Evolutionary conservation across 257 asterid species (phyloP), one percentile per base, ranked within the genome.

Genomic region (Solanum megistacrolobum): DNA sequence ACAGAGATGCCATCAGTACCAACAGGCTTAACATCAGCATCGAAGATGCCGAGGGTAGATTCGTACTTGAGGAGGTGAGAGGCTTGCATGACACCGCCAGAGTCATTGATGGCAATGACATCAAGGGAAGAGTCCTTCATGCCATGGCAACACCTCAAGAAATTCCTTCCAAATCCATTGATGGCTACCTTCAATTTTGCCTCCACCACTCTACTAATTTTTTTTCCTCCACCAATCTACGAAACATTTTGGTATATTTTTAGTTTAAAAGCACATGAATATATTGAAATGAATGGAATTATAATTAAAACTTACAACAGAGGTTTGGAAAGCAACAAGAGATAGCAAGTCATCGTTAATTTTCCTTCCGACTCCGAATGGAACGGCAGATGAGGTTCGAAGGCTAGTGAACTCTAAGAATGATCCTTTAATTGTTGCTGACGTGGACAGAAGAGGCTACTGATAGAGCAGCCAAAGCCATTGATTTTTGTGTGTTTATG

Each of bases 391-490:
- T 72, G 98, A 92, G 94, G 94, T 92, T n/a, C 96, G 95, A 29
- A 96, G 97, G 6, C 98, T 96, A 0, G 94, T 46, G 55, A 94
- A 96, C 41, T 96, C 98, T 10, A 96, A 91, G 83, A 76, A 76
- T 92, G 95, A 94, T 18, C 95, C 96, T 86, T 94, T 52, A 52
- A 52, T 52, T 96, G 91, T 91, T 91, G 92, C 92, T 95, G 79
- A 94, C 29, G 16, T 95, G 98, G 88, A 94, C 95, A 87, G 97
- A 92, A 27, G 98, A 88, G 94, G 94, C 93, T 21, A 91, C 91
- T 55, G 93, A 94, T 78, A 94, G 92, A 92, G 96, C 93, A 92
- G 98, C 96, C 89, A 95, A 92, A 92, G 98, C 96, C 98, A 95
- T 55, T 55, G 25, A 55, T 48, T 48, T 14, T 48, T 48, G 60